Percentiles rank a stretch among this genome's conserved stretches.
Conservation (phyloP, 1,139 yeast species). For the Arxiozyma slooffiae region DNA sequence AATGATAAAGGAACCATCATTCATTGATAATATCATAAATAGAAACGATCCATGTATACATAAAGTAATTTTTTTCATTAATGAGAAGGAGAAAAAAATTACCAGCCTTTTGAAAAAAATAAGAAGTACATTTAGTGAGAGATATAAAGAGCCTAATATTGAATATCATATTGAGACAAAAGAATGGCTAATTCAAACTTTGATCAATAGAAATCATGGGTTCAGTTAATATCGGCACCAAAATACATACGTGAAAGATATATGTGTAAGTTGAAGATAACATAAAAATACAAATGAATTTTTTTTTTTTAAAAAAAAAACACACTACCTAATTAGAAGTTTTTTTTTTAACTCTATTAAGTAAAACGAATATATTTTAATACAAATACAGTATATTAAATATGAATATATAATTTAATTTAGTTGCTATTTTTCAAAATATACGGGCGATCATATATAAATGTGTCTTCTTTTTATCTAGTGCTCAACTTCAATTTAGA, state of each 20-base stretch:
- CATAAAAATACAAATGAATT: neutral
- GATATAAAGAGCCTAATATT: neutral
- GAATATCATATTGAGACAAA: constrained; percentile 32
- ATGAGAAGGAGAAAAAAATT: constrained; percentile 7
- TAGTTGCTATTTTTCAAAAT: no score
- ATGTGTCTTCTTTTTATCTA: neutral
- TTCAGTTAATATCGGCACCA: constrained; percentile 3
- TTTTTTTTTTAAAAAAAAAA: no score
- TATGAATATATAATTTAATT: neutral
- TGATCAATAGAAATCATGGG: constrained; percentile 38
- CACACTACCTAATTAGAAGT: no score
- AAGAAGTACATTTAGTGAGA: constrained; percentile 1
- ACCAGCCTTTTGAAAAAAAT: constrained; percentile 5
- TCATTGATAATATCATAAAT: neutral
- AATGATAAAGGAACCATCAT: neutral
- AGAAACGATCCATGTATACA: neutral
- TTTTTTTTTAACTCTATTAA: no score
- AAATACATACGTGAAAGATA: neutral
- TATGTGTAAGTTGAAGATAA: neutral
- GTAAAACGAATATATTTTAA: neutral
- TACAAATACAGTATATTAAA: neutral
- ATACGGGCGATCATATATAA: no score
- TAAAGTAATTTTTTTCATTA: constrained; percentile 11
- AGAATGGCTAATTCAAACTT: constrained; percentile 73
- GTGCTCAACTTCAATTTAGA: neutral